Percentiles rank a stretch among this genome's conserved stretches.
Conservation (phyloP, 495 filamentous ascomycete species). For the Aspergillus heteromorphus region DNA sequence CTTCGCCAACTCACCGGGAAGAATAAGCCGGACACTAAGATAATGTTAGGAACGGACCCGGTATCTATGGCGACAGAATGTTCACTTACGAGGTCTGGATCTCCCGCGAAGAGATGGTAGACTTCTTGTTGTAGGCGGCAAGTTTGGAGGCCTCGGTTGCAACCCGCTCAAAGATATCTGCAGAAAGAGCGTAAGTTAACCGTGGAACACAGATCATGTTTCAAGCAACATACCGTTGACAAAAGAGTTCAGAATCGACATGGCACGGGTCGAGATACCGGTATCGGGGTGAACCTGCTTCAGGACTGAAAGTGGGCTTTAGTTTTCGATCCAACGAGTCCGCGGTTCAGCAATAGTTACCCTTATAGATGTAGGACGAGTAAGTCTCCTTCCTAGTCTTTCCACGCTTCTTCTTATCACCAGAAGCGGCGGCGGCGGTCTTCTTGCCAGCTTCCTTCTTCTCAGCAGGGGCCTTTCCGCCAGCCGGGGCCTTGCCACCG, state of each 20-base stretch:
- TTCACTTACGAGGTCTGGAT: constrained; percentile 90
- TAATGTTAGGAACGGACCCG: too few species aligned
- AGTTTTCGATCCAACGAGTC: constrained; percentile 43
- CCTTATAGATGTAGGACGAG: constrained; percentile 99
- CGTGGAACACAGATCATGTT: neutral
- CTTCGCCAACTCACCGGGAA: constrained; percentile 97
- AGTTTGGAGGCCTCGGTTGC: constrained; percentile 98
- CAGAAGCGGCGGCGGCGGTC: constrained; percentile 75
- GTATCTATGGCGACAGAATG: constrained; percentile 7
- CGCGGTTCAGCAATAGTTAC: constrained; percentile 63
- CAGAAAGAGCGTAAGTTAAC: neutral
- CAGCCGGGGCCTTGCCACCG: constrained; percentile 92
- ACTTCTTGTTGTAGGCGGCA: constrained; percentile 99
- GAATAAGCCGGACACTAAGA: constrained; percentile 79
- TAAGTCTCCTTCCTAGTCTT: constrained; percentile 99
- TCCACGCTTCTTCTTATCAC: constrained; percentile 99
- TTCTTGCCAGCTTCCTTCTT: constrained; percentile 99
- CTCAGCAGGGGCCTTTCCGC: constrained; percentile 77
- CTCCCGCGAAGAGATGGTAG: constrained; percentile 97
- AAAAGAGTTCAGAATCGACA: constrained; percentile 99
- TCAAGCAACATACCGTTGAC: constrained; percentile 76
- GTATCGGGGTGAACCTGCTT: constrained; percentile 99
- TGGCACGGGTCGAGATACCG: constrained; percentile 99
- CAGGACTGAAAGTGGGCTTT: constrained; percentile 59
- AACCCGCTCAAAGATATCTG: constrained; percentile 99